Conservation (phyloP, 495 filamentous ascomycete species). For the Jackrogersella multiformis region DNA sequence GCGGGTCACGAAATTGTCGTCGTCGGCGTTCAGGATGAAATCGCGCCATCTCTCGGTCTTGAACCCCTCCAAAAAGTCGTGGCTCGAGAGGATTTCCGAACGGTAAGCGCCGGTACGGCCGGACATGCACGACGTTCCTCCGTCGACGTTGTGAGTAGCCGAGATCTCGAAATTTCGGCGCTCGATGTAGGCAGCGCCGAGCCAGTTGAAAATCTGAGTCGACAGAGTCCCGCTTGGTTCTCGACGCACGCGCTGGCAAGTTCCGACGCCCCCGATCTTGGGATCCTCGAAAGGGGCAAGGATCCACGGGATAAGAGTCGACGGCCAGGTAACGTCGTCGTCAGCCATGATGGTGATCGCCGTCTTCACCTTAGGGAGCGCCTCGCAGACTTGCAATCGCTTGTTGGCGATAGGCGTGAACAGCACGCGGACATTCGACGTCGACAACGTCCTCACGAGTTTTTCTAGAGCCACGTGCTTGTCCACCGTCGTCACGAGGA, state of each 20-base stretch:
- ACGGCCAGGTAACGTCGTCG: slow-evolving; percentile 66
- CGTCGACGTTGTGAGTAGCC: slow-evolving; percentile 63
- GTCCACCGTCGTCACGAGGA: slow-evolving; percentile 65
- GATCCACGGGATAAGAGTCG: slow-evolving; percentile 55
- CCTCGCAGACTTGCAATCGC: slow-evolving; percentile 57
- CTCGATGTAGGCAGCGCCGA: slow-evolving; percentile 63
- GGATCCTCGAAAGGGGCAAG: slow-evolving; percentile 63
- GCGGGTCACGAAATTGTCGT: slow-evolving; percentile 76
- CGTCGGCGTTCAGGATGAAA: slow-evolving; percentile 65
- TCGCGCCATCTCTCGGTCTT: slow-evolving; percentile 66
- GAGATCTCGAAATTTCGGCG: slow-evolving; percentile 67
- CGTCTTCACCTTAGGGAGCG: slow-evolving; percentile 54
- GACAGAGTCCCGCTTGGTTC: slow-evolving; percentile 42
- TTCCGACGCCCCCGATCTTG: slow-evolving; percentile 62
- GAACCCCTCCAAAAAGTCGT: slow-evolving; percentile 61
- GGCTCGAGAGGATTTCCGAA: slow-evolving; percentile 57
- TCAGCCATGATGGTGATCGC: slow-evolving; percentile 60
- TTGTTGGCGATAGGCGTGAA: slow-evolving; percentile 54
- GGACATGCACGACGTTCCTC: slow-evolving; percentile 66
- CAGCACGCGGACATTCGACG: slow-evolving; percentile 56
- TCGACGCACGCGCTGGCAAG: slow-evolving; percentile 59
- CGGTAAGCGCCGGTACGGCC: slow-evolving; percentile 61
- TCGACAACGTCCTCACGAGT: slow-evolving; percentile 55
- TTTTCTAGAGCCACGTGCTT: slow-evolving; percentile 56
- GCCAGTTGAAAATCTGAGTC: slow-evolving; percentile 58